A percentile compares a stretch with the other conserved stretches of the same genome.
Evolutionary conservation across 352 stramenopile genomes (phyloP).

Genomic region (Saprolegnia parasitica): DNA sequence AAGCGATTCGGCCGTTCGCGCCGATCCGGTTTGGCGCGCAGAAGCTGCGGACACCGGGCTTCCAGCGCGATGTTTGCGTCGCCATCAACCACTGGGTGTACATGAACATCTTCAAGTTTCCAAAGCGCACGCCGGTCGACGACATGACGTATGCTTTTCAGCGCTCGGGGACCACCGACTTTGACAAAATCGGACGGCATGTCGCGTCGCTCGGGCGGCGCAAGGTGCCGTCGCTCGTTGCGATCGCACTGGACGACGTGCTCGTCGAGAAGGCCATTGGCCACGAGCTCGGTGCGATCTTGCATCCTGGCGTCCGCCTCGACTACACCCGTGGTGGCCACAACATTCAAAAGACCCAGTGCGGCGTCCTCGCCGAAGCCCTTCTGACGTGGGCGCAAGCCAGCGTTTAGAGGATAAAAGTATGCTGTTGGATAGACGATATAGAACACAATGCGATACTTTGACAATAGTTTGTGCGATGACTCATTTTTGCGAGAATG

Average conservation of each 20-base stretch:
- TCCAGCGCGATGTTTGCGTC: not conserved
- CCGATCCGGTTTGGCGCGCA: not conserved
- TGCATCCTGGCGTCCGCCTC: not conserved
- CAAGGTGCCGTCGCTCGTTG: conserved; percentile 4
- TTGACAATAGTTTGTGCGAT: too few species aligned
- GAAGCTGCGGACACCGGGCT: not conserved
- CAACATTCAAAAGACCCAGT: conserved; percentile 24
- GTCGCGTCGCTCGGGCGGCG: not conserved
- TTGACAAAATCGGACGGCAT: not conserved
- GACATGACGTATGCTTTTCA: not conserved
- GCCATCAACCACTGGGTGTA: not conserved
- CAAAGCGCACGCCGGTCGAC: not conserved
- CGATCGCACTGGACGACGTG: not conserved
- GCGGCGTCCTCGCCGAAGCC: not conserved
- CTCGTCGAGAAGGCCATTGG: conserved; percentile 14
- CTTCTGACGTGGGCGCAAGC: conserved; percentile 1
- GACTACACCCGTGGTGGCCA: conserved; percentile 10
- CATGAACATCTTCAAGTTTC: not conserved
- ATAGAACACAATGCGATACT: too few species aligned
- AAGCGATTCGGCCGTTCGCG: not conserved
- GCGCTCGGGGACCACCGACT: conserved; percentile 3
- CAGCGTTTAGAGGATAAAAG: too few species aligned
- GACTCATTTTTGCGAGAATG: too few species aligned
- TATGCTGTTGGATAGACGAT: too few species aligned
- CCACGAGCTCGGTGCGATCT: not conserved